A percentile compares a stretch with the other conserved stretches of the same genome.
Evolutionary conservation across 164 flowering plant species (phyloP).

Genomic region (Vitis amurensis): DNA sequence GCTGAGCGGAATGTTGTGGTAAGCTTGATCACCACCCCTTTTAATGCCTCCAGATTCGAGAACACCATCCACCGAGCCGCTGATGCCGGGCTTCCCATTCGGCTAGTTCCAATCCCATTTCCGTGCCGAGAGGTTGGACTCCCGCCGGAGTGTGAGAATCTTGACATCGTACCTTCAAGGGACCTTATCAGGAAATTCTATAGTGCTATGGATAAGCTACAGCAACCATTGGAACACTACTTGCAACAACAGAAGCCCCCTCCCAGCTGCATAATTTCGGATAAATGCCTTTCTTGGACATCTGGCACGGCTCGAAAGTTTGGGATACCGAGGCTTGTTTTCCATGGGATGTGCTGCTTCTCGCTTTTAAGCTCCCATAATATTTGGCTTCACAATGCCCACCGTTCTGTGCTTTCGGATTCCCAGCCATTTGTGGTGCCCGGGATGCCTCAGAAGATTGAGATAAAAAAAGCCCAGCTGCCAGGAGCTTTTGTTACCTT

Average conservation of each 20-base stretch:
- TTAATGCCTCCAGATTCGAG: slow-evolving; percentile 18
- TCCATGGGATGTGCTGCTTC: slow-evolving; percentile 31
- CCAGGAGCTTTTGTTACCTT: slow-evolving; percentile 16
- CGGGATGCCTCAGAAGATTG: slow-evolving; percentile 15
- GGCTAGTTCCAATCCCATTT: slow-evolving; percentile 11
- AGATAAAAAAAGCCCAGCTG: slow-evolving; percentile 27
- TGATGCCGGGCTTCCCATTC: slow-evolving; percentile 1
- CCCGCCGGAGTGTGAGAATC: slow-evolving; percentile 23
- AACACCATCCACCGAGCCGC: background rate
- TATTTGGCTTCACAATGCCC: background rate
- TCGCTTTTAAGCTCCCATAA: slow-evolving; percentile 12
- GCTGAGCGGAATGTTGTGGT: slow-evolving; percentile 14
- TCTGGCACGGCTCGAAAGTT: slow-evolving; percentile 14
- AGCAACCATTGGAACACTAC: slow-evolving; percentile 17
- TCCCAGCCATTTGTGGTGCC: slow-evolving; percentile 23
- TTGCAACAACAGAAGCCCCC: slow-evolving; percentile 6
- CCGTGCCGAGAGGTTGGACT: slow-evolving; percentile 16
- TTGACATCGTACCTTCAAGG: slow-evolving; percentile 18
- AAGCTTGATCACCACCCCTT: slow-evolving; percentile 27
- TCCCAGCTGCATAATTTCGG: slow-evolving; percentile 36
- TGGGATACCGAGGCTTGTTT: slow-evolving; percentile 24
- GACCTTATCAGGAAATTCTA: slow-evolving; percentile 11
- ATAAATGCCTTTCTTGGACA: slow-evolving; percentile 20
- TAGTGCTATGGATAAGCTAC: slow-evolving; percentile 7
- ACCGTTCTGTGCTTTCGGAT: slow-evolving; percentile 14